These are phyloP conservation scores for Quercus suber DNA, from an alignment of 306 rosid species.

Conservation along the genomic window DNA sequence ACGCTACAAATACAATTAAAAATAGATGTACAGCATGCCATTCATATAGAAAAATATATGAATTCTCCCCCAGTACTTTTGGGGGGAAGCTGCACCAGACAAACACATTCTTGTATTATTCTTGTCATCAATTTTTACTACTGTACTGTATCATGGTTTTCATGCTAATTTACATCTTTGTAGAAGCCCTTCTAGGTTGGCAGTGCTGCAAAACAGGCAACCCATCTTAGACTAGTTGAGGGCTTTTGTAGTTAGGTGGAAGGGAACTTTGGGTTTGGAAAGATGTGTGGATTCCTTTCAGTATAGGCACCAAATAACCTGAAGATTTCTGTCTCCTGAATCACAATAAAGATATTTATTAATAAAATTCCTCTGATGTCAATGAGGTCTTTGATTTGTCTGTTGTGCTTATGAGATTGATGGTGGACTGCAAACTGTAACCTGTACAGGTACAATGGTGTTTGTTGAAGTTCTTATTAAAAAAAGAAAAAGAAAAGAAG, in stretches of 20 bases:
- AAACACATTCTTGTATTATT: background rate
- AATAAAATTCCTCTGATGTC: background rate
- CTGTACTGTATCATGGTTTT: background rate
- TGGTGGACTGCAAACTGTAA: conserved; percentile 2
- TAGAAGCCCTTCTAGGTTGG: conserved; percentile 4
- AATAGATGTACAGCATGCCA: background rate
- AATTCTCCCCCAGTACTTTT: background rate
- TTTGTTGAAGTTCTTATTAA: background rate
- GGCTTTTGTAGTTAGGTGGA: background rate
- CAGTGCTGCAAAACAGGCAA: background rate
- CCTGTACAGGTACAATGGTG: background rate
- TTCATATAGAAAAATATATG: background rate
- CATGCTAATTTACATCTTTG: background rate
- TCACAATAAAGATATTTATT: background rate
- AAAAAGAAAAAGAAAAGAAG: background rate
- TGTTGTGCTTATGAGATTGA: conserved; percentile 8
- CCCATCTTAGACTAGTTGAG: background rate
- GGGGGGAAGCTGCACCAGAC: background rate
- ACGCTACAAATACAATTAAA: background rate
- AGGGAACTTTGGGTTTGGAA: background rate
- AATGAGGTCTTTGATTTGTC: background rate
- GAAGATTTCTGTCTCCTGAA: background rate
- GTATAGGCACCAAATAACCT: background rate
- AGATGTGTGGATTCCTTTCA: background rate
- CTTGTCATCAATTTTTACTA: background rate